Base-by-base conservation (phyloP, 345 rosid species). In the Salix exigua region DNA sequence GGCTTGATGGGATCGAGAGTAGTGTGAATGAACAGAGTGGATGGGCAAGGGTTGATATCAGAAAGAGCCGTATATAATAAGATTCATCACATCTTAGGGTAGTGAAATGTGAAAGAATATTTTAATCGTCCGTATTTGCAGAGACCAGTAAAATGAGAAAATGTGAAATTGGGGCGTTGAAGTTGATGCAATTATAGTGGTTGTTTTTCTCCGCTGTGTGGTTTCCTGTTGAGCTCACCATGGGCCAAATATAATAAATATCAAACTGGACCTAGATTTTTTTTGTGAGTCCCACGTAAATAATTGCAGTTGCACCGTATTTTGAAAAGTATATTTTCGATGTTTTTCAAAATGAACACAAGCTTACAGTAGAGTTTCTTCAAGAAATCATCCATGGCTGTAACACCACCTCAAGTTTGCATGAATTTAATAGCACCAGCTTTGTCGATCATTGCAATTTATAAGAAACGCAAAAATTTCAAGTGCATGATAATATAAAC, bases 311-410 rank as follows among this genome's bases (percentile, higher is more conserved):
- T 35, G 5, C 7, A 35, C 1, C 0, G 1, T 0, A 5, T 35
- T 35, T 35, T 5, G 7, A 35, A 35, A 35, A 35, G 1, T 7
- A 35, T 35, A 0, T 35, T 35, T 1, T 35, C 7, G 7, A 35
- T 35, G 37, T 7, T 35, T 35, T 35, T 35, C 37, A 35, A 35
- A 35, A 35, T 5, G 37, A 35, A 35, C 37, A 35, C 7, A 5
- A 35, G 7, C 37, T 91, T 91, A 90, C 96, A 91, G 65, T 93
- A 93, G 80, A 93, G 91, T 68, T 87, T 77, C 16, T 77, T 26
- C 76, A 91, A 73, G 82, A 93, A 93, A 66, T 85, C 84, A 76
- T 91, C 94, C 94, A 91, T 93, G 66, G 89, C 77, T 26, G 97
- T 91, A 30, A 93, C 96, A 72, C 97, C 97, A 17, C 94, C 96